These are phyloP conservation scores for Fusarium odoratissimum DNA, from an alignment of 2,329 filamentous ascomycete genomes.

Conservation along the genomic window DNA sequence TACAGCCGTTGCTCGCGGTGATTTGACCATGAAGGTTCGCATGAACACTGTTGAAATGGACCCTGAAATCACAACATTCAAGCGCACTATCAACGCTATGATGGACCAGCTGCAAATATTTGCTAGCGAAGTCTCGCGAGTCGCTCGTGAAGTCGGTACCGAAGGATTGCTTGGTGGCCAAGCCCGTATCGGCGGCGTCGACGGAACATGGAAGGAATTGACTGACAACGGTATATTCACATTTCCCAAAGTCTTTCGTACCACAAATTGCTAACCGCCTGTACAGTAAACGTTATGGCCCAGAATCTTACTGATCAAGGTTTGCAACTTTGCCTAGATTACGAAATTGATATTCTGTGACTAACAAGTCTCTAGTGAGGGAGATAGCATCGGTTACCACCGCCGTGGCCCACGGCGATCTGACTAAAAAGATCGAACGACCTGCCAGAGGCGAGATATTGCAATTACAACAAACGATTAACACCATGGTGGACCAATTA, in stretches of 20 bases:
- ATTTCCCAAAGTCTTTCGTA: neutral
- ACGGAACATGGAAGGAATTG: conserved; percentile 97
- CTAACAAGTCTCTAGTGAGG: conserved; percentile 65
- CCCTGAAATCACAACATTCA: conserved; percentile 97
- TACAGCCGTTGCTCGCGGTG: conserved; percentile 93
- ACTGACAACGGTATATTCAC: conserved; percentile 77
- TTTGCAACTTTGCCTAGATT: conserved; percentile 43
- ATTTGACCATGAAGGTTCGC: conserved; percentile 95
- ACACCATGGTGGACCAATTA: conserved; percentile 89
- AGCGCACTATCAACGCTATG: conserved; percentile 98
- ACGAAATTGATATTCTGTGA: neutral
- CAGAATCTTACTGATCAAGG: conserved; percentile 83
- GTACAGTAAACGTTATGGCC: conserved; percentile 81
- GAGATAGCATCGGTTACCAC: conserved; percentile 88
- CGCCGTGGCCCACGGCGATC: conserved; percentile 83
- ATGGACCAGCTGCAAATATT: conserved; percentile 98
- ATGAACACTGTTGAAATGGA: conserved; percentile 98
- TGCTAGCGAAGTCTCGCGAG: conserved; percentile 93
- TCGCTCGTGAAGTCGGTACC: conserved; percentile 95
- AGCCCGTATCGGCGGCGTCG: conserved; percentile 91
- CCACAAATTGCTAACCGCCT: conserved; percentile 21
- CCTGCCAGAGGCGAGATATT: conserved; percentile 85
- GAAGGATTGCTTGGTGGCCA: conserved; percentile 95
- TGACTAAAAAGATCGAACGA: conserved; percentile 86
- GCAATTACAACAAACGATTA: conserved; percentile 86